Conservation (phyloP, 441 rosid species). For the Populus hybrid region DNA sequence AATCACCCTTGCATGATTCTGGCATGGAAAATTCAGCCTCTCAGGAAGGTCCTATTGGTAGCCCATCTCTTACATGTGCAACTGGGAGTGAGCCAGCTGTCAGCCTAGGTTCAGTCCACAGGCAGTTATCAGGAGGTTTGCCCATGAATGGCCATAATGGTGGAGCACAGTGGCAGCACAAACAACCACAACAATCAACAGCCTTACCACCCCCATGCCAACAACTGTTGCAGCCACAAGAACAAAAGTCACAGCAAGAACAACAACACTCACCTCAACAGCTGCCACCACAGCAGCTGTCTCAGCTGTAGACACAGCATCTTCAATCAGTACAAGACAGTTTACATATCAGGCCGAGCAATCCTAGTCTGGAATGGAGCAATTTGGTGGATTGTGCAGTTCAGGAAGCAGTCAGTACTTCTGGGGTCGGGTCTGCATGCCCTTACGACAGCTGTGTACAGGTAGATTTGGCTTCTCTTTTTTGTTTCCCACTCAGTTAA, state of each 20-base stretch:
- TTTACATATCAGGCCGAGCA: constrained; percentile 56
- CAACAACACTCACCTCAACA: constrained; percentile 47
- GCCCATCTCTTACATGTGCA: constrained; percentile 40
- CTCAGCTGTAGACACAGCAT: constrained; percentile 48
- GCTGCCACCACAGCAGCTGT: constrained; percentile 40
- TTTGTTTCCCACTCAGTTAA: not conserved
- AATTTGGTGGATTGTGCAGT: constrained; percentile 40
- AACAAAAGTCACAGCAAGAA: constrained; percentile 49
- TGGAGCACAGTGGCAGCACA: constrained; percentile 53
- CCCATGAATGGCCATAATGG: constrained; percentile 41
- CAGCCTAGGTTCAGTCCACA: constrained; percentile 56
- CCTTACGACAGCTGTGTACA: constrained; percentile 70
- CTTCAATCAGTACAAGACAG: constrained; percentile 58
- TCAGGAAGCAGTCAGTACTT: constrained; percentile 44
- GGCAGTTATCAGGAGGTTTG: constrained; percentile 57
- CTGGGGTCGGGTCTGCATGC: constrained; percentile 52
- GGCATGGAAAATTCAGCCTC: constrained; percentile 37
- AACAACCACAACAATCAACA: constrained; percentile 41
- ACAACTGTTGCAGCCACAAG: constrained; percentile 50
- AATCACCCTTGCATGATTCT: constrained; percentile 42
- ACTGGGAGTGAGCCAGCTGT: constrained; percentile 49
- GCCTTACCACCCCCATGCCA: constrained; percentile 41
- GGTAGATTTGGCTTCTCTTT: constrained; percentile 38
- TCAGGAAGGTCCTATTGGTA: constrained; percentile 35
- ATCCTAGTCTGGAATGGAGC: constrained; percentile 64